These are phyloP conservation scores for Lentinula boryana DNA, from an alignment of 768 basidiomycete genomes.

Conservation along the genomic window DNA sequence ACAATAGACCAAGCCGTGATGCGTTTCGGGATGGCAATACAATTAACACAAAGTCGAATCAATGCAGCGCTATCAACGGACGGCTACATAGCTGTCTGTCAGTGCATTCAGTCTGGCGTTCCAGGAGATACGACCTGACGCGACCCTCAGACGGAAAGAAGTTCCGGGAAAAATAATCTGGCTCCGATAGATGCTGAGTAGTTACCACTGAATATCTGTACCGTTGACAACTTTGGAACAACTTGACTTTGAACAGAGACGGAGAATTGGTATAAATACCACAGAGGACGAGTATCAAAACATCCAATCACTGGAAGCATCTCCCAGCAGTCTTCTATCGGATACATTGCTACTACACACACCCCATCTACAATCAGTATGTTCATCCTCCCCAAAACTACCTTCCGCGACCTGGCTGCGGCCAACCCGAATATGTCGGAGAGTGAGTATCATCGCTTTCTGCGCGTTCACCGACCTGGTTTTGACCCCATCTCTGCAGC, in stretches of 20 bases:
- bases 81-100: background rate
- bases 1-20: too few relatives aligned
- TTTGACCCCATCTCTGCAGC: conserved; percentile 1
- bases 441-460: background rate
- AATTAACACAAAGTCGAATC: background rate
- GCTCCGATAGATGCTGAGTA: background rate
- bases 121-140: background rate
- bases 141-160: background rate
- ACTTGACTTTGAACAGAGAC: background rate
- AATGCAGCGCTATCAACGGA: background rate
- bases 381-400: conserved; percentile 9
- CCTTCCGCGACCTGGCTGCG: conserved; percentile 9
- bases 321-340: background rate
- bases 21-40: background rate
- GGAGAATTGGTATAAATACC: background rate
- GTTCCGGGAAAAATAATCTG: background rate
- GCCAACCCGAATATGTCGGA: conserved; percentile 11
- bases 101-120: background rate
- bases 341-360: background rate
- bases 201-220: background rate
- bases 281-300: background rate
- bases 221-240: background rate
- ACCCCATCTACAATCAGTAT: background rate
- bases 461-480: background rate
- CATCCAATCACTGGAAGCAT: background rate